Conservation (phyloP, 352 stramenopile species). For the Phytophthora megakarya region DNA sequence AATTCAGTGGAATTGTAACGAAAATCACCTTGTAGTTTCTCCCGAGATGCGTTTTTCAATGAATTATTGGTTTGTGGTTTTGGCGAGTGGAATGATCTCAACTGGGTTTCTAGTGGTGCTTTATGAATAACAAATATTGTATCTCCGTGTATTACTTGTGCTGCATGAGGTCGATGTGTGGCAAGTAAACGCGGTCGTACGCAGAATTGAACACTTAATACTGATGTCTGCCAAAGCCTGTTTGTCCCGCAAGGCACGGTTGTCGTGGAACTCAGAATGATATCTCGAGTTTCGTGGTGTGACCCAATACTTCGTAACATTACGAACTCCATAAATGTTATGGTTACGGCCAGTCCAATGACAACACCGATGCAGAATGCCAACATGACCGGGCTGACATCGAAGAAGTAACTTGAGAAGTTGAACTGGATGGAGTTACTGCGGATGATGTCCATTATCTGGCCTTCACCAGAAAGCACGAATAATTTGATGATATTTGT, state of each 20-base stretch:
- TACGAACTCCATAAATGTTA: constrained; percentile 1
- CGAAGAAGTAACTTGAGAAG: constrained; percentile 22
- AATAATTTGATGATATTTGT: constrained; percentile 23
- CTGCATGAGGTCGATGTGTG: neutral
- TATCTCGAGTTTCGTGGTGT: neutral
- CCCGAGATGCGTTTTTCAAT: neutral
- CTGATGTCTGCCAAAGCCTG: constrained; percentile 19
- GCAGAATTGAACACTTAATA: constrained; percentile 22
- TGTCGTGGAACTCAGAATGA: constrained; percentile 23
- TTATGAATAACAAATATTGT: neutral
- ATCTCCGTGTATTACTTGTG: neutral
- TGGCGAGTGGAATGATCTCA: neutral
- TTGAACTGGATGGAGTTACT: constrained; percentile 17
- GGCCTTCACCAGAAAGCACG: neutral
- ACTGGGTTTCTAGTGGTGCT: neutral
- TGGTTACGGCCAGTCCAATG: neutral
- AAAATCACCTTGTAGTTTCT: neutral
- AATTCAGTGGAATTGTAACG: constrained; percentile 19
- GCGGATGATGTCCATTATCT: constrained; percentile 17
- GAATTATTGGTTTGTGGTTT: neutral
- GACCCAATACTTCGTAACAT: neutral
- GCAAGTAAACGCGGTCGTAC: neutral
- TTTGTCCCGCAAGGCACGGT: constrained; percentile 15
- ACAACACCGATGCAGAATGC: constrained; percentile 23
- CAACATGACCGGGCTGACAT: constrained; percentile 21